Percentiles rank a stretch among this genome's conserved stretches.
These are phyloP conservation scores for Colletotrichum falcatum DNA, from an alignment of 2,329 filamentous ascomycete genomes.

Conservation along the genomic window DNA sequence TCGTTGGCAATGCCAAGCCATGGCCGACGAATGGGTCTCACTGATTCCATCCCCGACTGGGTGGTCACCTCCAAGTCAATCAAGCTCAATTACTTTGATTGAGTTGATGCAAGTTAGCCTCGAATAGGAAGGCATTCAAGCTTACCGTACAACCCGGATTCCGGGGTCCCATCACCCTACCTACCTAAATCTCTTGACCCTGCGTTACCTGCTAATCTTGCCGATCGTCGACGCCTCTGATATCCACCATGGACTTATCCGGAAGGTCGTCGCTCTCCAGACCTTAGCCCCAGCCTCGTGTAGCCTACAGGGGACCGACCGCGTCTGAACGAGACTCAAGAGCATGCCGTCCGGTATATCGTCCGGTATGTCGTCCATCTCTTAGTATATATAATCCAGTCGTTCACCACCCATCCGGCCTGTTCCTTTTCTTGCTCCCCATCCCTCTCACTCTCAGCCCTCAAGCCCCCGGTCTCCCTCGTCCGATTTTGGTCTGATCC, in stretches of 20 bases:
- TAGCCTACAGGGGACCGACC: neutral
- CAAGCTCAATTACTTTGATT: constrained; percentile 1
- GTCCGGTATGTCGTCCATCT: too few species aligned
- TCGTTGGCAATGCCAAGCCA: constrained; percentile 13
- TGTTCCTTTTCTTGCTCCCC: constrained; percentile 2
- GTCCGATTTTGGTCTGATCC: constrained; percentile 2
- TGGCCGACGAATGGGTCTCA: neutral
- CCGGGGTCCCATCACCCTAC: neutral
- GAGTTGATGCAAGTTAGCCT: constrained; percentile 11
- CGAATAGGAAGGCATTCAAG: constrained; percentile 23
- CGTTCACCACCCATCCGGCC: constrained; percentile 17
- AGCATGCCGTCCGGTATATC: constrained; percentile 1
- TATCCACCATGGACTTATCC: constrained; percentile 1
- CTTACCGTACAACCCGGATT: neutral
- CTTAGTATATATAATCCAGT: too few species aligned
- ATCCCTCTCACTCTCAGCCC: constrained; percentile 28
- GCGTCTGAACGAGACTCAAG: neutral
- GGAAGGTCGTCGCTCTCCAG: constrained; percentile 21
- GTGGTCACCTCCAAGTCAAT: neutral
- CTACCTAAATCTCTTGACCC: neutral
- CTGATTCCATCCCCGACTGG: neutral
- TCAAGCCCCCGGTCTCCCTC: constrained; percentile 5
- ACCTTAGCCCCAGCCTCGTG: neutral
- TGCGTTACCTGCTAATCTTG: neutral
- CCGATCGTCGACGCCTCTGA: neutral